These are phyloP conservation scores for Boletellus sp. DNA, from an alignment of 768 basidiomycete species.

Conservation along the genomic window DNA sequence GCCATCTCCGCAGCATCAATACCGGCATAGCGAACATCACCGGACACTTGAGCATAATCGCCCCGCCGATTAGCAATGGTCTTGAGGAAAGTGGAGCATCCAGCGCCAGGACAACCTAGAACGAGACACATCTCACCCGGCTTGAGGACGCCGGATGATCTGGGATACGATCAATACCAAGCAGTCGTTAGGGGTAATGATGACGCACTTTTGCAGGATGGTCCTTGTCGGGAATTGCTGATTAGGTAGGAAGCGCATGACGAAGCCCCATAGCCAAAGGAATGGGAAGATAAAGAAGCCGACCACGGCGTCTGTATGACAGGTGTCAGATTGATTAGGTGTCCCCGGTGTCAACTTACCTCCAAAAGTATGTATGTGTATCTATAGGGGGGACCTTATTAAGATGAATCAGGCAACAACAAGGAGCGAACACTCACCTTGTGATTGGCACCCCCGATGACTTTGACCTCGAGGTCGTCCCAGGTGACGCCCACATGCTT, in stretches of 20 bases:
- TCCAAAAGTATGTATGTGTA: conserved; percentile 58
- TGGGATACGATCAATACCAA: conserved; percentile 19
- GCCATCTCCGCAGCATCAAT: conserved; percentile 73
- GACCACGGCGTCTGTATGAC: conserved; percentile 44
- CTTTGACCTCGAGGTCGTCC: conserved; percentile 64
- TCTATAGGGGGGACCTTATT: conserved; percentile 21
- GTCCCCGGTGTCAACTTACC: conserved; percentile 36
- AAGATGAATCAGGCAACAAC: neutral
- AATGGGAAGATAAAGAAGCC: conserved; percentile 53
- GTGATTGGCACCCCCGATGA: conserved; percentile 49
- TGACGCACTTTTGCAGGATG: conserved; percentile 55
- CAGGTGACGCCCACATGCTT: conserved; percentile 77
- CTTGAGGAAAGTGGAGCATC: conserved; percentile 86
- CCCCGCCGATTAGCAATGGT: conserved; percentile 72
- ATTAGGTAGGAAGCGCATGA: conserved; percentile 39
- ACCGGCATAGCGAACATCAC: conserved; percentile 80
- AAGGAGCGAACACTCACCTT: conserved; percentile 41
- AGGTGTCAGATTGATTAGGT: neutral
- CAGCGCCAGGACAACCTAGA: conserved; percentile 77
- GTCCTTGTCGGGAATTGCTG: conserved; percentile 41
- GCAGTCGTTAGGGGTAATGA: neutral
- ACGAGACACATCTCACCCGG: conserved; percentile 87
- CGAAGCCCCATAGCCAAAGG: conserved; percentile 42
- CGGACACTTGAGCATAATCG: conserved; percentile 59
- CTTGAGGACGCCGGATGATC: conserved; percentile 65